Conservation (phyloP, 2,329 filamentous ascomycete species). For the Pyricularia grisea region DNA sequence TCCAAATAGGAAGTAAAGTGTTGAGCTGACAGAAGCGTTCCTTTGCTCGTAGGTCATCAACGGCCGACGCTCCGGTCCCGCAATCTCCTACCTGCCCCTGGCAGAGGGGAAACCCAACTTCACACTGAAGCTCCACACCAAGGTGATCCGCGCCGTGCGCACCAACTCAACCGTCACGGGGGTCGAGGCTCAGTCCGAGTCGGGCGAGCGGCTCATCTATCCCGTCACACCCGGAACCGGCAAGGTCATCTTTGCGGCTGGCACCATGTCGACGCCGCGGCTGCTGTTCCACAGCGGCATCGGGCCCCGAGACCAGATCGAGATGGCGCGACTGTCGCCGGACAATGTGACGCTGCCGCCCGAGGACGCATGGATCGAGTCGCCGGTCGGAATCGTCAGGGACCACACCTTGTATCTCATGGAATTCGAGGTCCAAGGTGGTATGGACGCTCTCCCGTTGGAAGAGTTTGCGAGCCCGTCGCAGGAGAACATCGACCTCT, state of each 20-base stretch:
- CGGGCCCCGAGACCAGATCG: slow-evolving; percentile 11
- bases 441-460: slow-evolving; percentile 14
- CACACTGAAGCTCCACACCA: slow-evolving; percentile 13
- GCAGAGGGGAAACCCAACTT: slow-evolving; percentile 15
- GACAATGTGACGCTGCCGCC: slow-evolving; percentile 11
- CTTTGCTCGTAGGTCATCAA: slow-evolving; percentile 5
- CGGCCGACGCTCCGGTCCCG: slow-evolving; percentile 11
- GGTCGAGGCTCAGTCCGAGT: slow-evolving; percentile 10
- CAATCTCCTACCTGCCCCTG: slow-evolving; percentile 14
- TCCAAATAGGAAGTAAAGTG: background rate
- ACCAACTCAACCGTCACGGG: slow-evolving; percentile 13
- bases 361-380: slow-evolving; percentile 17
- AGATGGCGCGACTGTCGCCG: slow-evolving; percentile 9
- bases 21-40: background rate
- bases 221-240: slow-evolving; percentile 8
- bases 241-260: slow-evolving; percentile 14
- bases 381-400: slow-evolving; percentile 14
- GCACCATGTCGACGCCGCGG: slow-evolving; percentile 13
- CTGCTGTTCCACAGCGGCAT: slow-evolving; percentile 12
- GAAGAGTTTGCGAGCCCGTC: background rate
- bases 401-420: slow-evolving; percentile 16
- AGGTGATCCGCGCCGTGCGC: slow-evolving; percentile 14
- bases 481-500: slow-evolving; percentile 16
- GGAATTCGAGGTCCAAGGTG: slow-evolving; percentile 9
- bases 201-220: slow-evolving; percentile 12